Conservation (phyloP, 2,329 filamentous ascomycete genomes). For the Ramichloridium luteum region DNA sequence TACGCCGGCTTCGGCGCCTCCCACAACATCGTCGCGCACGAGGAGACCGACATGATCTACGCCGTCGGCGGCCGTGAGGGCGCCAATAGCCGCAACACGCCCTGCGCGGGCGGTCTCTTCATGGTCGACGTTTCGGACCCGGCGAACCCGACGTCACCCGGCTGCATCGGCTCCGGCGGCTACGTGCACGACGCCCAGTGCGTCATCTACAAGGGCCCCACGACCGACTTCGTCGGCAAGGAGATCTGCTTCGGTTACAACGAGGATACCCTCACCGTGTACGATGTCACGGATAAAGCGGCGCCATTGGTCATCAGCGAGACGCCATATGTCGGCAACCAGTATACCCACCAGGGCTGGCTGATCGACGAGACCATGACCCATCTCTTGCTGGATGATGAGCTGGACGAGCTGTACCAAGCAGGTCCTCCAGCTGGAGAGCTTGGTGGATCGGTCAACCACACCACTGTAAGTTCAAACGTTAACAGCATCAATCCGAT, state of each 20-base stretch:
- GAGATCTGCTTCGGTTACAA: slow-evolving; percentile 44
- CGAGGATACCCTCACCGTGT: slow-evolving; percentile 35
- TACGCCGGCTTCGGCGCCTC: slow-evolving; percentile 18
- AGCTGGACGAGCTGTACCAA: slow-evolving; percentile 35
- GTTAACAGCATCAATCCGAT: neutral
- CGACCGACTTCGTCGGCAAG: slow-evolving; percentile 31
- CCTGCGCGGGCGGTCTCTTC: slow-evolving; percentile 40
- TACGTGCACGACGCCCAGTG: slow-evolving; percentile 47
- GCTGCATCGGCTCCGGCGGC: slow-evolving; percentile 40
- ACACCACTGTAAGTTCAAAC: slow-evolving; percentile 3
- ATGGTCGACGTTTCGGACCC: slow-evolving; percentile 44
- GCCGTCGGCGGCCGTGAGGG: slow-evolving; percentile 23
- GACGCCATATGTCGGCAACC: slow-evolving; percentile 37
- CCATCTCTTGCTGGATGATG: slow-evolving; percentile 42
- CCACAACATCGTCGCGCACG: slow-evolving; percentile 43
- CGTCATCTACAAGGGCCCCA: slow-evolving; percentile 39
- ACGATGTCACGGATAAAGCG: slow-evolving; percentile 36
- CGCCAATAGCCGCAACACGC: slow-evolving; percentile 30
- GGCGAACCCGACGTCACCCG: slow-evolving; percentile 37
- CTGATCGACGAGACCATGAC: slow-evolving; percentile 32
- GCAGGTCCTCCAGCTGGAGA: slow-evolving; percentile 4
- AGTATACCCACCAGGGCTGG: slow-evolving; percentile 45
- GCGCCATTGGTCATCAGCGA: slow-evolving; percentile 33
- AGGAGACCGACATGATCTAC: slow-evolving; percentile 38
- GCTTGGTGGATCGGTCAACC: slow-evolving; percentile 3